Base-by-base conservation (phyloP, 2,329 filamentous ascomycete species). In the Scleromitrula shiraiana region DNA sequence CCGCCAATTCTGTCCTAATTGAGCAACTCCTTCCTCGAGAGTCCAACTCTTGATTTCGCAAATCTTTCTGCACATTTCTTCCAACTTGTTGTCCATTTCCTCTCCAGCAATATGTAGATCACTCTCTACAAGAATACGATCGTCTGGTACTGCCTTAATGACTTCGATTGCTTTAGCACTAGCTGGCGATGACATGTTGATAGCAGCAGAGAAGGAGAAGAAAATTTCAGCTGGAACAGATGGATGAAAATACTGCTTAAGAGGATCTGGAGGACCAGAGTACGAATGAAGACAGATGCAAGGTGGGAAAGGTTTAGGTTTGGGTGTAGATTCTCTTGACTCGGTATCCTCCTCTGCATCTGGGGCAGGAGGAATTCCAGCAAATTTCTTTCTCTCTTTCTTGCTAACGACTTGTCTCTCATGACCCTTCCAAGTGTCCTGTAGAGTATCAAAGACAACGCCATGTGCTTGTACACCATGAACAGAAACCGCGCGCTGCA, bases 271-370 rank as follows among this genome's bases (percentile, higher is more conserved):
- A 5, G 83, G 77, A 0, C 88, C 91, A 40, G 86, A 94, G 66
- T 89, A 98, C 0, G 90, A 96, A 66, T 98, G 93, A 50, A 98
- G 78, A 62, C 93, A 98, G 62, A 97, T 83, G 7, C 90, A 74
- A 1, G 90, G 89, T 4, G 93, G 90, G 57, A 84, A 97, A 0
- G 85, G 83, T 51, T 75, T 80, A 1, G 71, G 57, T 59, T 10
- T 80, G 1, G 71, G 57, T 59, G 12, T 64, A 59, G 23, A 62
- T 58, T 15, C 62, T 59, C 44, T 49, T 7, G 38, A 30, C 29
- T 64, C 61, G 0, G 68, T 59, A 2, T 70, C 66, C 1, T 64
- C 60, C 17, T 67, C 65, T 12, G 61, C 44, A 26, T 67, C 65
- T 19, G 68, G 66, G 3, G 65, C 62, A 10, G 51, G 50, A 10